Percentiles rank a stretch among this genome's conserved stretches.
Evolutionary conservation across 169 alveolate species (phyloP).

Genomic region (Perkinsus marinus): DNA sequence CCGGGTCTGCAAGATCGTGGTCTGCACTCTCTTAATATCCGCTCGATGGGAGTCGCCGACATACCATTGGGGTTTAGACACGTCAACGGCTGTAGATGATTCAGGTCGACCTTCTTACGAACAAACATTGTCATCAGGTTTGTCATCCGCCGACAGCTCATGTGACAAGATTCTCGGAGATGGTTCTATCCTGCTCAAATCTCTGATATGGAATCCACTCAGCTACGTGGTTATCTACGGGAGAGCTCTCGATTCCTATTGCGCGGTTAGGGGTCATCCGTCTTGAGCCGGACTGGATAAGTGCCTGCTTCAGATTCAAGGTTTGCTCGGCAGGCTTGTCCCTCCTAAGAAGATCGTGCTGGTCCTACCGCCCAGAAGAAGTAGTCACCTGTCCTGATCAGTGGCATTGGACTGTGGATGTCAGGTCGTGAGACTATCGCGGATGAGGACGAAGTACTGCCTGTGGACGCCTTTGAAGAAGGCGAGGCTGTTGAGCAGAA

Average conservation of each 20-base stretch:
- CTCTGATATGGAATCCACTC: slow-evolving; percentile 14
- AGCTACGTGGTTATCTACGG: slow-evolving; percentile 13
- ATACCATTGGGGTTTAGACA: slow-evolving; percentile 36
- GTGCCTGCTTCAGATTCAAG: neutral
- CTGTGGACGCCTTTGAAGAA: neutral
- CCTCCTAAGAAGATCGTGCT: slow-evolving; percentile 12
- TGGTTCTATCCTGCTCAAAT: neutral
- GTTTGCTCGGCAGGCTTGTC: slow-evolving; percentile 6
- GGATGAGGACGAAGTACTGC: neutral
- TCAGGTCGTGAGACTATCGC: neutral
- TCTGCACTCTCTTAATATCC: slow-evolving; percentile 34
- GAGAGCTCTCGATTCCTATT: slow-evolving; percentile 11
- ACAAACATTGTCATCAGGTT: neutral
- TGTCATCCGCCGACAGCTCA: neutral
- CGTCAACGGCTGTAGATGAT: slow-evolving; percentile 30
- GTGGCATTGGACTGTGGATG: neutral
- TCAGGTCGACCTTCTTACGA: neutral
- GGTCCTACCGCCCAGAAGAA: slow-evolving; percentile 10
- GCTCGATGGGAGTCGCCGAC: slow-evolving; percentile 48
- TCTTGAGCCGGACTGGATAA: neutral
- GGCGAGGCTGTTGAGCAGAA: neutral
- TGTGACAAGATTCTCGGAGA: neutral
- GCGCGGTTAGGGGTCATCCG: neutral
- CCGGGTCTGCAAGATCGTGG: slow-evolving; percentile 59
- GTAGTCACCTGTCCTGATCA: neutral